Evolutionary conservation across 2,329 filamentous ascomycete species (phyloP).

Genomic region (Ilyonectria destructans): DNA sequence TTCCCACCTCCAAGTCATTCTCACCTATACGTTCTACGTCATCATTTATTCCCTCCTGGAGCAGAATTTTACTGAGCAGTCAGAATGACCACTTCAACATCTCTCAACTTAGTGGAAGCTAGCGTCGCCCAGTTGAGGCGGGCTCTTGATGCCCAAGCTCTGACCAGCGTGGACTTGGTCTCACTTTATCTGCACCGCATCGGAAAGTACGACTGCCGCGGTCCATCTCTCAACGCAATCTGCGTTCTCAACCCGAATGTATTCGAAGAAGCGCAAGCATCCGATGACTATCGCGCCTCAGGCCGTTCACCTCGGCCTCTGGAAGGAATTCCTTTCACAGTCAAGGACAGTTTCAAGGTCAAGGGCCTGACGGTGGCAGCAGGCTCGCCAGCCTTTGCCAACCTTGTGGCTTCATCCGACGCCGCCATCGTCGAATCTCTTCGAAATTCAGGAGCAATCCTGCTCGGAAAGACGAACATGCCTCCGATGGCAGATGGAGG

Average conservation of each 20-base stretch:
- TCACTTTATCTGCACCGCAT: slow-evolving; percentile 48
- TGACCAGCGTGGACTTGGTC: slow-evolving; percentile 49
- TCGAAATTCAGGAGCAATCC: slow-evolving; percentile 52
- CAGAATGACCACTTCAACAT: not conserved
- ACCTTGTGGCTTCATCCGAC: slow-evolving; percentile 66
- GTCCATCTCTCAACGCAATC: slow-evolving; percentile 46
- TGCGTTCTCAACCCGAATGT: slow-evolving; percentile 45
- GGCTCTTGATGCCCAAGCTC: slow-evolving; percentile 37
- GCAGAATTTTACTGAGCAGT: not conserved
- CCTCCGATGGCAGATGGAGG: slow-evolving; percentile 72
- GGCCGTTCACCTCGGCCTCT: slow-evolving; percentile 46
- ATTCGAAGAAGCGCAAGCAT: slow-evolving; percentile 49
- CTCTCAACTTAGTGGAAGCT: slow-evolving; percentile 45
- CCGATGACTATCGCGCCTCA: slow-evolving; percentile 44
- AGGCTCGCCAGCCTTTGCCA: slow-evolving; percentile 69
- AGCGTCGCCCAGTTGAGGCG: slow-evolving; percentile 44
- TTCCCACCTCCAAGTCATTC: not conserved
- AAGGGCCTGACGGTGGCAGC: slow-evolving; percentile 67
- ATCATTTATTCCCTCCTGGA: too few species aligned
- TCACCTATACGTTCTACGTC: not conserved
- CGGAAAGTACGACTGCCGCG: slow-evolving; percentile 46
- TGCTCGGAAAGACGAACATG: slow-evolving; percentile 69
- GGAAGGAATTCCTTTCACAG: slow-evolving; percentile 71
- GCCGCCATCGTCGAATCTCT: slow-evolving; percentile 65
- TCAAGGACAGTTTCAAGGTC: slow-evolving; percentile 72